These are phyloP conservation scores for Hymenoscyphus infarciens DNA, from an alignment of 2,329 filamentous ascomycete genomes.

Conservation along the genomic window DNA sequence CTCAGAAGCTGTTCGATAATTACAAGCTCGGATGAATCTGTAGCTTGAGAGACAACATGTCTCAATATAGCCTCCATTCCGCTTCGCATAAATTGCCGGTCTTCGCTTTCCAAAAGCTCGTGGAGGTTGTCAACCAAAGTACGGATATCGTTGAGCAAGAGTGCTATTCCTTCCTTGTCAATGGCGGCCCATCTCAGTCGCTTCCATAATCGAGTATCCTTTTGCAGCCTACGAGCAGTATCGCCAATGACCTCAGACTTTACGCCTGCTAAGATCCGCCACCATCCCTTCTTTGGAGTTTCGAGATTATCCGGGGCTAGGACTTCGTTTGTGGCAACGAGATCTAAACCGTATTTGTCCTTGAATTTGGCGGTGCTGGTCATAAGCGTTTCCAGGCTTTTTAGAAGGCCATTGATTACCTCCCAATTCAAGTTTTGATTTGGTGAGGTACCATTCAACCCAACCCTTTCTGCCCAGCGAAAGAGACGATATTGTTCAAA, in stretches of 20 bases:
- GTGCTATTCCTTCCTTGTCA: conserved; percentile 18
- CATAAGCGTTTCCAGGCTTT: conserved; percentile 19
- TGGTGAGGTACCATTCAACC: conserved; percentile 12
- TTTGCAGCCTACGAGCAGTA: conserved; percentile 19
- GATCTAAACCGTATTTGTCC: conserved; percentile 18
- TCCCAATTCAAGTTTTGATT: conserved; percentile 23
- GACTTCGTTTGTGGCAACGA: conserved; percentile 17
- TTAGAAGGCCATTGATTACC: conserved; percentile 17
- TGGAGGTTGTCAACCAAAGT: conserved; percentile 20
- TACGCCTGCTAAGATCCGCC: conserved; percentile 9
- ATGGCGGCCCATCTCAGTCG: conserved; percentile 25
- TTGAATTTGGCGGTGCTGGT: conserved; percentile 21
- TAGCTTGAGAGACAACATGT: conserved; percentile 15
- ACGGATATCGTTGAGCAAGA: conserved; percentile 21
- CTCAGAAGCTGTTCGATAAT: conserved; percentile 16
- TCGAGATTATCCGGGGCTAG: conserved; percentile 5
- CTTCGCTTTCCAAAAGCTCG: conserved; percentile 15
- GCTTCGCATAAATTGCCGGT: background rate
- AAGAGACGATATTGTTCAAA: conserved; percentile 19
- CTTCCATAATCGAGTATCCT: conserved; percentile 19
- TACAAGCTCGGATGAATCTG: conserved; percentile 8
- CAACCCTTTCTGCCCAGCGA: conserved; percentile 18
- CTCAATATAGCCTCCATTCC: conserved; percentile 10
- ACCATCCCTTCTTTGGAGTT: conserved; percentile 10
- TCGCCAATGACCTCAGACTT: conserved; percentile 6